Conservation (phyloP, 2,329 filamentous ascomycete genomes). For the Fonsecaea monophora region DNA sequence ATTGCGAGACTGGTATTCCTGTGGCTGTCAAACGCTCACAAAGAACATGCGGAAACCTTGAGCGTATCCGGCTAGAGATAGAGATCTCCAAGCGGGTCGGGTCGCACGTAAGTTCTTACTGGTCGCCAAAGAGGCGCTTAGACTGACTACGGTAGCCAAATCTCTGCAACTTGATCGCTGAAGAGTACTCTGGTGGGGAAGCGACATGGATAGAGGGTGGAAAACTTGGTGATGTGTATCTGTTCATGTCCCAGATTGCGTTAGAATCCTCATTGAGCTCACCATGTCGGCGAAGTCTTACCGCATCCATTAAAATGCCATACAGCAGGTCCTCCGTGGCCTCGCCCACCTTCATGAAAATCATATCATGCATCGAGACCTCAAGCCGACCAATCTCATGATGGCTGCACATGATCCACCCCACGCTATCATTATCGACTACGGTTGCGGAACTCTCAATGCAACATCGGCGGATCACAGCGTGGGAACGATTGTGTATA, state of each 20-base stretch:
- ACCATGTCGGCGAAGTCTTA: not conserved
- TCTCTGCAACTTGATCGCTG: not conserved
- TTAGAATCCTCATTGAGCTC: not conserved
- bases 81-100: too few relatives aligned
- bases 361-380: conserved; percentile 85
- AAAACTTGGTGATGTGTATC: conserved; percentile 4
- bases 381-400: conserved; percentile 92
- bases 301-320: conserved; percentile 58
- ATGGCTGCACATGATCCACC: conserved; percentile 89
- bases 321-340: conserved; percentile 88
- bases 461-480: not conserved
- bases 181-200: conserved; percentile 1
- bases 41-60: too few relatives aligned
- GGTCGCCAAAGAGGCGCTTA: too few relatives aligned
- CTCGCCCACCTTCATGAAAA: conserved; percentile 83
- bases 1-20: too few relatives aligned
- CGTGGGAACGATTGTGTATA: conserved; percentile 83
- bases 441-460: conserved; percentile 83
- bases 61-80: too few relatives aligned
- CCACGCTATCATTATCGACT: conserved; percentile 80
- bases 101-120: too few relatives aligned
- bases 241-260: not conserved
- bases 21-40: too few relatives aligned
- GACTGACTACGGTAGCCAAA: not conserved
- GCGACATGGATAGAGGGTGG: not conserved